Evolutionary conservation across 2,329 filamentous ascomycete species (phyloP).

Genomic region (Hypoxylon sp.): DNA sequence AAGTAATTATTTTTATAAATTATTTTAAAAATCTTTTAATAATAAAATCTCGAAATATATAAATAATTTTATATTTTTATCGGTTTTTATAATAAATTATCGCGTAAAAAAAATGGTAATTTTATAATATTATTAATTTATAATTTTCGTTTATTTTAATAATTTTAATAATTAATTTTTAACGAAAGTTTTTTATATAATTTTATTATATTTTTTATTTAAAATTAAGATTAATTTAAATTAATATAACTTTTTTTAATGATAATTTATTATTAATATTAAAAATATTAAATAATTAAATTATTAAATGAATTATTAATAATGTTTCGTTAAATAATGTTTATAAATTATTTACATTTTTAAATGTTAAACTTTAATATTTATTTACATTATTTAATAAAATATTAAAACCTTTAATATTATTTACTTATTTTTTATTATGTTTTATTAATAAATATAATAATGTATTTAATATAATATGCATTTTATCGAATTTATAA

Average conservation of each 20-base stretch:
- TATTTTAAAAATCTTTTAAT: not conserved
- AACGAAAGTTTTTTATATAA: conserved; percentile 11
- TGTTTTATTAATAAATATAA: conserved; percentile 3
- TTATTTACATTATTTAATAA: not conserved
- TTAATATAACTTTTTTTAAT: not conserved
- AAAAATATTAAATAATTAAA: not conserved
- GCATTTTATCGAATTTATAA: conserved; percentile 7
- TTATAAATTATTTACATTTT: not conserved
- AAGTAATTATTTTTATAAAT: too few relatives aligned
- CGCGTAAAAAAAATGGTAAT: not conserved
- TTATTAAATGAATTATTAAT: not conserved
- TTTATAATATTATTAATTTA: not conserved
- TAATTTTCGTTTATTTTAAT: not conserved
- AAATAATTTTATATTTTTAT: conserved; percentile 1
- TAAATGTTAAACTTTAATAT: not conserved
- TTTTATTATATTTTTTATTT: not conserved
- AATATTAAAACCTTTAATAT: not conserved
- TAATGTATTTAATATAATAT: conserved; percentile 13
- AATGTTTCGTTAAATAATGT: not conserved
- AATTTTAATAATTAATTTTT: not conserved
- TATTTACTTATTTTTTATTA: too few relatives aligned
- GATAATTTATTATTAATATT: not conserved
- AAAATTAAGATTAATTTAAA: not conserved
- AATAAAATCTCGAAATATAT: not conserved
- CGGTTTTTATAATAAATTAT: not conserved